phyloP scores from a whole-genome alignment of 2,329 filamentous ascomycete species.

The Beauveria caledonica region DNA sequence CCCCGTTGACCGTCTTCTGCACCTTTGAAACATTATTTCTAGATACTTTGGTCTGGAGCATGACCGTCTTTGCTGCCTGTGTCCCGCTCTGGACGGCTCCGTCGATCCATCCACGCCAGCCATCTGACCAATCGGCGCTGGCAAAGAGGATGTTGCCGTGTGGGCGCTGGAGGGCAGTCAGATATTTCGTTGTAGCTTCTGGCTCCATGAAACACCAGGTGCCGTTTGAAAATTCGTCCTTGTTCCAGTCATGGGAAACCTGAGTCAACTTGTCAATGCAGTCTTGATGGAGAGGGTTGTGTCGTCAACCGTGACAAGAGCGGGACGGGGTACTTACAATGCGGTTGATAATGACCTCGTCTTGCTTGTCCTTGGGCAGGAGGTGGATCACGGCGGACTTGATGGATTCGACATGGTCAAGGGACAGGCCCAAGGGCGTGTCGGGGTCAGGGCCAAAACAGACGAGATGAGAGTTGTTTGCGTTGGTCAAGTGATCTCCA shows the following conservation, averaged over 20 bases:
- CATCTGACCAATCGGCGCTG: not conserved
- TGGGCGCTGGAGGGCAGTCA: not conserved
- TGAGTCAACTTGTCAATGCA: not conserved
- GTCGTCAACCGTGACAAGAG: not conserved
- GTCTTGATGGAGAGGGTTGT: no score
- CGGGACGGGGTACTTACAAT: not conserved
- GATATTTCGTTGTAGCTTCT: not conserved
- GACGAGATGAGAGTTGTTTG: not conserved
- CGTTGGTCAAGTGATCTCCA: not conserved
- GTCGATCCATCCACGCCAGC: not conserved
- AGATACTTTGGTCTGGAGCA: not conserved
- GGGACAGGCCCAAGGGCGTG: not conserved
- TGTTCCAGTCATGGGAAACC: not conserved
- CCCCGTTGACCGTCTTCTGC: not conserved
- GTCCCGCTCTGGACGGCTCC: not conserved
- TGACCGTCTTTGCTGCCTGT: not conserved
- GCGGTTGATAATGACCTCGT: not conserved
- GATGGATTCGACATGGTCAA: not conserved
- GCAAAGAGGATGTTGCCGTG: not conserved
- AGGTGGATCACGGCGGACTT: not conserved
- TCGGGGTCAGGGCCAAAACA: not conserved
- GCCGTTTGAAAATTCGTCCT: not conserved
- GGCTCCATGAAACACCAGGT: not conserved
- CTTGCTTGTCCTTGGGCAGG: not conserved
- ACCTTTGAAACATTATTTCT: not conserved